Evolutionary conservation across 2,329 filamentous ascomycete genomes (phyloP).

Genomic region (Penicillium frequentans): DNA sequence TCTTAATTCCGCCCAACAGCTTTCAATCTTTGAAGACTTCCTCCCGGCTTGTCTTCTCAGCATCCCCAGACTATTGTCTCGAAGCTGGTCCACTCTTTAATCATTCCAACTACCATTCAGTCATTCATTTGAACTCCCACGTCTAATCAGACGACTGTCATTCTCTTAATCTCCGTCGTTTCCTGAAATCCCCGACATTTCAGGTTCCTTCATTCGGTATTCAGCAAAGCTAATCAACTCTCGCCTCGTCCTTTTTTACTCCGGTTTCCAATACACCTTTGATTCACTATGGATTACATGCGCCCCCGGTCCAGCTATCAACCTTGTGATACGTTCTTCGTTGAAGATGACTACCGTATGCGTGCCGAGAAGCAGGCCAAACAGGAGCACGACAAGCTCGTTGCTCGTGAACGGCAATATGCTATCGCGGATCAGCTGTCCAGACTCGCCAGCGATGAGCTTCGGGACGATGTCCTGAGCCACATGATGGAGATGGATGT

Average conservation of each 20-base stretch:
- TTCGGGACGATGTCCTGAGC: slow-evolving; percentile 88
- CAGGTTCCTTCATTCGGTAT: slow-evolving; percentile 41
- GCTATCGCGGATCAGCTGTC: slow-evolving; percentile 88
- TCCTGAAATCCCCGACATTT: slow-evolving; percentile 24
- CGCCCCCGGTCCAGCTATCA: slow-evolving; percentile 56
- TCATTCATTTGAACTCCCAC: slow-evolving; percentile 49
- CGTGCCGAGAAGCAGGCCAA: slow-evolving; percentile 48
- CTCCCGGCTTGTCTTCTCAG: slow-evolving; percentile 28
- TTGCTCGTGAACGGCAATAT: slow-evolving; percentile 81
- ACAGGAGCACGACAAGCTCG: slow-evolving; percentile 73
- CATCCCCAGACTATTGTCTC: slow-evolving; percentile 41
- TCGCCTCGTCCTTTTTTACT: slow-evolving; percentile 2
- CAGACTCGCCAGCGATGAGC: slow-evolving; percentile 79
- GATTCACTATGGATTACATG: slow-evolving; percentile 56
- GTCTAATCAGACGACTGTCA: slow-evolving; percentile 49
- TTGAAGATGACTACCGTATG: slow-evolving; percentile 63
- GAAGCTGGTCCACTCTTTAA: slow-evolving; percentile 47
- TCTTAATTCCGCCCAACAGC: slow-evolving; percentile 29
- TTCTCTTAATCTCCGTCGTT: slow-evolving; percentile 50
- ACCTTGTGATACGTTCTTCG: slow-evolving; percentile 68
- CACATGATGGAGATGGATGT: slow-evolving; percentile 96
- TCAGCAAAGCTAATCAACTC: slow-evolving; percentile 20
- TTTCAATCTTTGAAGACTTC: slow-evolving; percentile 30
- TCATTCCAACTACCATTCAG: slow-evolving; percentile 58
- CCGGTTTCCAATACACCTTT: slow-evolving; percentile 6